A percentile compares a stretch with the other conserved stretches of the same genome.
Conservation (phyloP, 2,329 filamentous ascomycete species). For the Exophiala lecanii-corni region DNA sequence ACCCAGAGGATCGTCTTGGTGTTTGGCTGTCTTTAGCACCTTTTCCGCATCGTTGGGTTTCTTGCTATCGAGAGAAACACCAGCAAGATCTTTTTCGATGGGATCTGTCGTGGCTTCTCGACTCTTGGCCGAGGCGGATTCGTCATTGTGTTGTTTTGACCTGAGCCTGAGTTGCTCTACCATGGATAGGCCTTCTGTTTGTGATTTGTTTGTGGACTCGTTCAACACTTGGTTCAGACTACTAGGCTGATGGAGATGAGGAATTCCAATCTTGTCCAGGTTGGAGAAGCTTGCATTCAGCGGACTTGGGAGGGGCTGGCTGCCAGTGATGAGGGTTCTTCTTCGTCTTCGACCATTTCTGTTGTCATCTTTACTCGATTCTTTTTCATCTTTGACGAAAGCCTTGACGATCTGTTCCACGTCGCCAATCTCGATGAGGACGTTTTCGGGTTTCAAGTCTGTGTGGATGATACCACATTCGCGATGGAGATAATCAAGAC, state of each 20-base stretch:
- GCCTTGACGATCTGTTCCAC: conserved; percentile 98
- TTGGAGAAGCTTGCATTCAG: conserved; percentile 88
- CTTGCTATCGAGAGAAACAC: conserved; percentile 81
- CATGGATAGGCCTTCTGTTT: conserved; percentile 49
- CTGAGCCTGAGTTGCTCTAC: conserved; percentile 54
- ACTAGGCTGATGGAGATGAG: conserved; percentile 56
- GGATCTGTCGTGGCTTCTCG: conserved; percentile 70
- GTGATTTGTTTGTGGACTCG: conserved; percentile 48
- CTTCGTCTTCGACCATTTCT: conserved; percentile 84
- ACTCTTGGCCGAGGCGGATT: conserved; percentile 47
- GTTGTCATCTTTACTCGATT: conserved; percentile 79
- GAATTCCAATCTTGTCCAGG: conserved; percentile 60
- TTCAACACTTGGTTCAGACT: conserved; percentile 82
- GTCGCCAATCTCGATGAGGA: conserved; percentile 96
- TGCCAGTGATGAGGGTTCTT: conserved; percentile 92
- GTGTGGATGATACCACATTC: conserved; percentile 99
- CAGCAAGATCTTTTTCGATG: conserved; percentile 86
- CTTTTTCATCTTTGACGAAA: conserved; percentile 79
- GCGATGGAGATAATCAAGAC: conserved; percentile 91
- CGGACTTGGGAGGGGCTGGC: conserved; percentile 90
- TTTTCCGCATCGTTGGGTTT: conserved; percentile 58
- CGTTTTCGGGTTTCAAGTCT: conserved; percentile 85
- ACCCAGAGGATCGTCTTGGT: conserved; percentile 50
- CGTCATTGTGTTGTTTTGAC: conserved; percentile 21
- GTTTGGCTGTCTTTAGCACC: conserved; percentile 35